Base-by-base conservation (phyloP, 2,329 filamentous ascomycete genomes). In the Dryadomyces sulphureus region DNA sequence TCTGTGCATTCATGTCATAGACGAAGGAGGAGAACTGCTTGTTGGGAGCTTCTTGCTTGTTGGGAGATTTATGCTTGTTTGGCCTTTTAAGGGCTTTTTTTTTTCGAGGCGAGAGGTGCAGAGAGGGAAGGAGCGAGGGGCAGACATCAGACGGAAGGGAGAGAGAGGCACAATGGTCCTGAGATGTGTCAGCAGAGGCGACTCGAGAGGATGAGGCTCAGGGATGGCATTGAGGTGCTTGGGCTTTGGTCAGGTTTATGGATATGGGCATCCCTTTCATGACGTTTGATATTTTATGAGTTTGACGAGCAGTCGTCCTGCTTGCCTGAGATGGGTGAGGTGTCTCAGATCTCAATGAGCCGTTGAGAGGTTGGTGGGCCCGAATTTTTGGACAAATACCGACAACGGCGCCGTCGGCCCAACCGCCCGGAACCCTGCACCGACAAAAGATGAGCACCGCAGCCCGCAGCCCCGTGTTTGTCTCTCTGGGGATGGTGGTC, bases 401-500 rank as follows among this genome's bases (percentile, higher is more conserved):
- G n/a, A n/a, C n/a, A n/a, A n/a, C n/a, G n/a, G n/a, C n/a, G n/a
- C n/a, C n/a, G n/a, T n/a, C n/a, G n/a, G n/a, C n/a, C n/a, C n/a
- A n/a, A n/a, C n/a, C n/a, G n/a, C n/a, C n/a, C n/a, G n/a, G n/a
- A n/a, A n/a, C n/a, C n/a, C 11, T 32, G 11, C 11, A 9, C 27
- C 11, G 27, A 32, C 11, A 32, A 7, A 32, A 12, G 27, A 32
- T 9, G 9, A 32, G 27, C 27, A 32, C 27, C 11, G 27, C 16
- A 9, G 11, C 11, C 4, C 27, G 16, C 3, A 32, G 9, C 11
- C 27, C 27, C 9, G 27, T 14, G 4, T 46, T 46, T 43, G 45
- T 43, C 2, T 46, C 45, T 4, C 17, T 46, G 32, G 45, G 45
- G 5, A 46, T 46, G 45, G 45, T 46, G 32, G 39, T 46, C 2